A percentile compares a stretch with the other conserved stretches of the same genome.
Evolutionary conservation across 164 flowering plant genomes (phyloP).

Genomic region (Magnolia sinica): DNA sequence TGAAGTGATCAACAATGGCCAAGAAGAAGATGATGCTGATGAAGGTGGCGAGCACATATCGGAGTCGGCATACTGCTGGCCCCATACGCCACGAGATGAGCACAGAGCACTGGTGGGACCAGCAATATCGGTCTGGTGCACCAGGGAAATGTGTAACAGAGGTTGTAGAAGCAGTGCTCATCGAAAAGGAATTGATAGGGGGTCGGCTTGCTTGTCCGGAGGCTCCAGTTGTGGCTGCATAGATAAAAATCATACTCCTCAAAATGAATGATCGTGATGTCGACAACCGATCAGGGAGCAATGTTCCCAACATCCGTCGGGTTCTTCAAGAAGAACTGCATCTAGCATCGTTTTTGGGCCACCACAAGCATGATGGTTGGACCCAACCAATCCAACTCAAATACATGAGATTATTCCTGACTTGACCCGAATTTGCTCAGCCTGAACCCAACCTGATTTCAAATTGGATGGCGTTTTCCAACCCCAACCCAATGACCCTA

Average conservation of each 20-base stretch:
- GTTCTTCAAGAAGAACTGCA: slow-evolving; percentile 52
- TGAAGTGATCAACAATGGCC: slow-evolving; percentile 7
- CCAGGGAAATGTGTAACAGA: slow-evolving; percentile 79
- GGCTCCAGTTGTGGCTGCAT: slow-evolving; percentile 63
- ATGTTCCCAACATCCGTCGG: slow-evolving; percentile 49
- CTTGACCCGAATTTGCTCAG: too few species aligned
- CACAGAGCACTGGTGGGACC: slow-evolving; percentile 84
- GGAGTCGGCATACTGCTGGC: slow-evolving; percentile 54
- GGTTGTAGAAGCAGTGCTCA: slow-evolving; percentile 54
- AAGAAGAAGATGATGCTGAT: slow-evolving; percentile 17
- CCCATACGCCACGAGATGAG: slow-evolving; percentile 70
- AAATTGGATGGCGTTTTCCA: too few species aligned
- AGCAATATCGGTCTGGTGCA: slow-evolving; percentile 81
- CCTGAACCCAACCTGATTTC: too few species aligned
- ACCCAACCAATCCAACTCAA: slow-evolving; percentile 26
- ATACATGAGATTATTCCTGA: slow-evolving; percentile 3
- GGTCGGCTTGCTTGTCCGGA: slow-evolving; percentile 85
- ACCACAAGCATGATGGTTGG: slow-evolving; percentile 67
- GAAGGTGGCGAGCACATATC: slow-evolving; percentile 21
- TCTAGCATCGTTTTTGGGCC: slow-evolving; percentile 76
- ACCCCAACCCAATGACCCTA: too few species aligned
- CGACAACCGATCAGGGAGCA: slow-evolving; percentile 76
- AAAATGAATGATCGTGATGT: slow-evolving; percentile 56
- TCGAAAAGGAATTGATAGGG: slow-evolving; percentile 72
- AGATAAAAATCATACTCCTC: slow-evolving; percentile 72